Base-by-base conservation (phyloP, 371 early-diverging fungal species). In the Mucor mucedo region DNA sequence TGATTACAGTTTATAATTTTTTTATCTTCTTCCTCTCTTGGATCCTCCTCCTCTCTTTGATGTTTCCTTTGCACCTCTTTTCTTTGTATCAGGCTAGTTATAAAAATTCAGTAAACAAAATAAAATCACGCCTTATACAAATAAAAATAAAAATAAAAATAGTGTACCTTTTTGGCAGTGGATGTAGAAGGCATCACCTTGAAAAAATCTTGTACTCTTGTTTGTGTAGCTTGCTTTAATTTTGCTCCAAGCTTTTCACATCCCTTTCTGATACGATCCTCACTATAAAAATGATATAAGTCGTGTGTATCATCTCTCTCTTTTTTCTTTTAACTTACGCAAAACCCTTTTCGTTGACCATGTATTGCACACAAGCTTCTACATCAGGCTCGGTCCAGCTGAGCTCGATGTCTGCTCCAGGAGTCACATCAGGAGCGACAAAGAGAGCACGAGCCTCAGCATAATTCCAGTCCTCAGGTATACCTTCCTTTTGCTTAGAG, bases 291-390 rank as follows among this genome's bases (percentile, higher is more conserved):
- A 4, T 16, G 5, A 45, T 5, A 45, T 21, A 21, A 27, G 35
- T 35, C 35, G 35, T 35, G 35, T 35, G 4, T 35, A 38, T 8
- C 2, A 30, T 10, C 27, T 9, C 5, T 5, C 5, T 3, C 3
- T 27, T 6, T 5, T 30, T 16, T 56, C 40, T n/a, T 16, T 21
- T 21, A 21, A 62, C 79, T 71, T 78, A 92, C 93, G 78, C 92
- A 80, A 99, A 99, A 49, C 93, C 94, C 78, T 99, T 99, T 69
- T 99, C 95, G 27, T 85, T 78, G 14, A 96, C 97, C 76, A 99
- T 79, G 69, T 93, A 99, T 30, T 93, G 80, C 14, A 97, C 89
- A 8, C 99, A 77, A 1, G 86, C 96, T 55, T 98, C 97, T 44
- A 89, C 88, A 73, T 99, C 91, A 2, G 98, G 96, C 2, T 80